These are phyloP conservation scores for Stromatinia cepivora DNA, from an alignment of 2,329 filamentous ascomycete genomes.

Conservation along the genomic window DNA sequence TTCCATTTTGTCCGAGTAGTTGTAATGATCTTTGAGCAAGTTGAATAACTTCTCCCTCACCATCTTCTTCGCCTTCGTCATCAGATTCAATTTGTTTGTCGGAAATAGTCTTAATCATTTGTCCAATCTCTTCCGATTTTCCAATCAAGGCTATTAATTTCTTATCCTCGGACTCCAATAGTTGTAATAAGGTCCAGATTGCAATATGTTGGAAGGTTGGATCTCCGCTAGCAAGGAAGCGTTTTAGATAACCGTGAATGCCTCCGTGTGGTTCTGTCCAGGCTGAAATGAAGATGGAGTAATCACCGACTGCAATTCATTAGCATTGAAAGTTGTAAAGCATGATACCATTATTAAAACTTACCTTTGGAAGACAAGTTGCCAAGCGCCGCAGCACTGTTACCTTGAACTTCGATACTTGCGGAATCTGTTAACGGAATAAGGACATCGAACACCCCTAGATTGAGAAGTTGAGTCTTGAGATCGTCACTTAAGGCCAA, in stretches of 20 bases:
- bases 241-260: conserved; percentile 90
- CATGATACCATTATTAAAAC: conserved; percentile 30
- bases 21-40: conserved; percentile 89
- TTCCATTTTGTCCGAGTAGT: conserved; percentile 75
- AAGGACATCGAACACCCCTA: conserved; percentile 93
- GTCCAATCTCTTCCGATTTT: conserved; percentile 85
- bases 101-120: conserved; percentile 88
- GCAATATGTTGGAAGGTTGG: conserved; percentile 99
- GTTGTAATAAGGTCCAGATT: conserved; percentile 94
- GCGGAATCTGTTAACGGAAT: conserved; percentile 93
- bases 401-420: conserved; percentile 97
- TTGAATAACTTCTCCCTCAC: conserved; percentile 89
- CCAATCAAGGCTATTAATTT: conserved; percentile 85
- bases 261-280: conserved; percentile 92
- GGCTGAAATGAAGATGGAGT: conserved; percentile 91
- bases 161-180: conserved; percentile 93
- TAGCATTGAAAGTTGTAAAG: conserved; percentile 30
- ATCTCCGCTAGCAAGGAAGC: conserved; percentile 91
- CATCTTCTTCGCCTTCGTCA: conserved; percentile 82
- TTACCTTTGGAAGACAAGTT: conserved; percentile 96
- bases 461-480: conserved; percentile 83
- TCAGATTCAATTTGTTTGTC: conserved; percentile 87
- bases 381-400: conserved; percentile 92
- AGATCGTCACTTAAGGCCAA: conserved; percentile 93
- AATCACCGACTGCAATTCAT: conserved; percentile 79